These are phyloP conservation scores for Thermothelomyces thermophilus DNA, from an alignment of 2,329 filamentous ascomycete genomes.

Conservation along the genomic window DNA sequence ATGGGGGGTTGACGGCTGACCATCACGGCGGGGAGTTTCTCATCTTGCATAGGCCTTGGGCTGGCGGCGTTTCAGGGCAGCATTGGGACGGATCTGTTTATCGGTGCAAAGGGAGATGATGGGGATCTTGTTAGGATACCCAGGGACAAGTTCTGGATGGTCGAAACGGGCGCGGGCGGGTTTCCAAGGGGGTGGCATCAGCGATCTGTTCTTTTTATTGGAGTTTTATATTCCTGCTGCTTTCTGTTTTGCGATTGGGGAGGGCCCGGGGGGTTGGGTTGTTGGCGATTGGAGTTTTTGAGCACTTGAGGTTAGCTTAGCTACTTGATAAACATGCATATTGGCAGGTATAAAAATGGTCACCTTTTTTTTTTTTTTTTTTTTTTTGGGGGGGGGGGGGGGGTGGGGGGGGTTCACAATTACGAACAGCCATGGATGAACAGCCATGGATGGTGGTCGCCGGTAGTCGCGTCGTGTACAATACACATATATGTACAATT, in stretches of 20 bases:
- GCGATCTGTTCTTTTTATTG: too few species aligned
- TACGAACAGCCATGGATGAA: too few species aligned
- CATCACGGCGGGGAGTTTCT: neutral
- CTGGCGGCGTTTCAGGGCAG: conserved; percentile 4
- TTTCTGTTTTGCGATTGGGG: neutral
- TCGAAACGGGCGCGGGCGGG: neutral
- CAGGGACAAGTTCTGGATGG: neutral
- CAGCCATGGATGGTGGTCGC: too few species aligned
- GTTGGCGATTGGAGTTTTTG: neutral
- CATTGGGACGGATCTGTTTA: conserved; percentile 1
- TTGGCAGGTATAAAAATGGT: neutral
- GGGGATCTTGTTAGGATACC: conserved; percentile 7
- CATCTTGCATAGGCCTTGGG: neutral
- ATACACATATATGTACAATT: too few species aligned
- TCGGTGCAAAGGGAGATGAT: neutral
- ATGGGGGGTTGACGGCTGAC: neutral
- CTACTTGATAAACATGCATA: neutral
- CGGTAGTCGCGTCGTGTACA: too few species aligned
- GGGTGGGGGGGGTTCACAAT: too few species aligned
- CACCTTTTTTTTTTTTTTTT: too few species aligned
- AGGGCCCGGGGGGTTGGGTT: too few species aligned
- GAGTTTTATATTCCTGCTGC: neutral
- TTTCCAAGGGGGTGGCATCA: neutral
- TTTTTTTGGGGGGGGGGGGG: too few species aligned
- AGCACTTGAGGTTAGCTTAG: neutral